Conservation (phyloP, 1,284 basidiomycete species). For the Irpex sp. region DNA sequence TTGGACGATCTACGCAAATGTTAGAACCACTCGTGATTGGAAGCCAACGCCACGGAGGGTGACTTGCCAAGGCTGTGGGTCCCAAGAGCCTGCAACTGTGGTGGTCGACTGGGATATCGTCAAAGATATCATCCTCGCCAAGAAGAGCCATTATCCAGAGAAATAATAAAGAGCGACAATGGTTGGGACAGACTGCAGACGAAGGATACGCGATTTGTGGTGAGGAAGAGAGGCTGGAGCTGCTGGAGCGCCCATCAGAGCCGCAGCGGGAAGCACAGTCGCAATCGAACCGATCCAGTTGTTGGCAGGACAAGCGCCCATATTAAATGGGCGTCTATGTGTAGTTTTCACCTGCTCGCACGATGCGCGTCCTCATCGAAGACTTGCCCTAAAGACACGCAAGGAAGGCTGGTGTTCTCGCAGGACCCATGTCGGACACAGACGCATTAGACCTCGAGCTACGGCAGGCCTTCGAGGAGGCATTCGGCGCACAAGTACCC, state of each 20-base stretch:
- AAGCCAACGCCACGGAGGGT: too few relatives aligned
- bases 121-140: too few relatives aligned
- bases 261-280: not conserved
- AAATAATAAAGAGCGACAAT: too few relatives aligned
- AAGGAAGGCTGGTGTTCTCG: conserved; percentile 9
- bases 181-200: too few relatives aligned
- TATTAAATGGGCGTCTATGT: not conserved
- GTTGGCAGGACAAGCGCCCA: not conserved
- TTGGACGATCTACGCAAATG: too few relatives aligned
- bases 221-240: not conserved
- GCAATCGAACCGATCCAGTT: not conserved
- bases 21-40: too few relatives aligned
- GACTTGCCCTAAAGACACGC: conserved; percentile 27
- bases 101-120: too few relatives aligned
- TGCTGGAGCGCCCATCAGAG: not conserved
- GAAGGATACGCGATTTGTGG: too few relatives aligned
- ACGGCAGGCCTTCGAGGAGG: conserved; percentile 38
- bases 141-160: too few relatives aligned
- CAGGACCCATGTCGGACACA: conserved; percentile 12
- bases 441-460: conserved; percentile 25
- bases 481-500: conserved; percentile 19
- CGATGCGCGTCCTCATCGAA: not conserved
- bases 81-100: too few relatives aligned
- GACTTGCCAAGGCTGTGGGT: too few relatives aligned
- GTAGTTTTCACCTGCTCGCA: not conserved